Conservation (phyloP, 306 rosid genomes). For the Acmispon strigosus region DNA sequence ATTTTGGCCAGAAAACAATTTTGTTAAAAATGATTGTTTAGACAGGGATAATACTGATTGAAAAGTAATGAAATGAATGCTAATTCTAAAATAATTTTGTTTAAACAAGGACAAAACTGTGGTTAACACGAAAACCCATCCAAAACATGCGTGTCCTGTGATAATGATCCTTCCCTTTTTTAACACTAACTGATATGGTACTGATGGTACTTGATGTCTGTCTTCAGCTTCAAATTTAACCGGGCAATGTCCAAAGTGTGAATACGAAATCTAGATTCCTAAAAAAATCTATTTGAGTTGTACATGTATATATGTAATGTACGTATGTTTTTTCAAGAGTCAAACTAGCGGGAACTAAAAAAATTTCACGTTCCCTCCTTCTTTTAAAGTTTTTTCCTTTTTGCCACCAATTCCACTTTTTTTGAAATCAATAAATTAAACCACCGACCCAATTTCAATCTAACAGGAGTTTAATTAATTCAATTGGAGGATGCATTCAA, state of each 20-base stretch:
- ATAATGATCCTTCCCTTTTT: not conserved
- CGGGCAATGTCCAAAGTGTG: not conserved
- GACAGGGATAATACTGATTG: no score
- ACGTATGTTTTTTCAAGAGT: not conserved
- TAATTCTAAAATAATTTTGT: not conserved
- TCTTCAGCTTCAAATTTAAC: not conserved
- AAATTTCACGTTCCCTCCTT: conserved; percentile 44
- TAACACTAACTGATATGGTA: not conserved
- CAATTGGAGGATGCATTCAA: not conserved
- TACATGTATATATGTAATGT: no score
- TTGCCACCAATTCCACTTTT: not conserved
- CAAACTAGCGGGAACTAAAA: conserved; percentile 45
- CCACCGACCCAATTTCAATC: not conserved
- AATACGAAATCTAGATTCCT: not conserved
- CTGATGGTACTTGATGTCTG: not conserved
- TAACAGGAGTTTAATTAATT: not conserved
- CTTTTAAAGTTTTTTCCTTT: conserved; percentile 17
- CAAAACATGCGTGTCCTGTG: not conserved
- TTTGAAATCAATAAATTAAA: not conserved
- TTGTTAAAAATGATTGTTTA: no score
- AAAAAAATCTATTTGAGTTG: not conserved
- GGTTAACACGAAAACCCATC: not conserved
- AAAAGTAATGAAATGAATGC: no score
- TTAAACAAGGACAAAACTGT: not conserved
- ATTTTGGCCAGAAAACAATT: no score